Evolutionary conservation across 192 early-diverging fungal species (phyloP), one percentile per base, ranked within the genome.

Genomic region (Backusella psychrophila): DNA sequence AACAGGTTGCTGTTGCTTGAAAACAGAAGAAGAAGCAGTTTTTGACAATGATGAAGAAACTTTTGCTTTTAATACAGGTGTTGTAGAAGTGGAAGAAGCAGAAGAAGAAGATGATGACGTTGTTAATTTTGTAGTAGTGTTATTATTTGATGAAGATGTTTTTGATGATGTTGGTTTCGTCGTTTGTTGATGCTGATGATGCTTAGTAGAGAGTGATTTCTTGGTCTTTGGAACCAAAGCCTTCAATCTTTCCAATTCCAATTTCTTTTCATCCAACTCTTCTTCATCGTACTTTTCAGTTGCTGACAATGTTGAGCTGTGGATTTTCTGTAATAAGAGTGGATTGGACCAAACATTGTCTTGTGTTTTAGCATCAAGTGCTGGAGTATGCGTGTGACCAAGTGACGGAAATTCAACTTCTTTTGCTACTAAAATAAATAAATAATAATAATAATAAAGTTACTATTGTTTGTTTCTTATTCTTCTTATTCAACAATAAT

Each of bases 201-300:
- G 21, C 23, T 63, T 23, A 23, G 12, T 38, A 38, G 68, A 69
- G n/a, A 69, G 21, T 38, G 35, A 69, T 26, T 69, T 69, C 35
- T 69, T 69, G 35, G 68, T 69, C 38, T 69, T 69, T 38, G 68
- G 68, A 39, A 69, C 68, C 21, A 69, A 36, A 5, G 68, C 68
- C 38, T 69, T 69, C 38, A 69, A 69, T 23, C 68, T 69, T 69
- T 69, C 68, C 38, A 69, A 38, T 29, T 69, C 68, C 11, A 41
- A 21, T 69, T 38, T 69, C 8, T 69, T 69, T 38, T 69, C 68
- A 21, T 69, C 68, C 6, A 38, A 21, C 68, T 69, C 68, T 69
- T 69, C 68, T 23, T 38, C 68, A 21, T 69, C 68, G n/a, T 69
- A 35, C 21, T 69, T 38, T 35, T 38, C 68, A 63, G 56, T 63